Conservation (phyloP, 2,329 filamentous ascomycete species). For the Beauveria sp. region DNA sequence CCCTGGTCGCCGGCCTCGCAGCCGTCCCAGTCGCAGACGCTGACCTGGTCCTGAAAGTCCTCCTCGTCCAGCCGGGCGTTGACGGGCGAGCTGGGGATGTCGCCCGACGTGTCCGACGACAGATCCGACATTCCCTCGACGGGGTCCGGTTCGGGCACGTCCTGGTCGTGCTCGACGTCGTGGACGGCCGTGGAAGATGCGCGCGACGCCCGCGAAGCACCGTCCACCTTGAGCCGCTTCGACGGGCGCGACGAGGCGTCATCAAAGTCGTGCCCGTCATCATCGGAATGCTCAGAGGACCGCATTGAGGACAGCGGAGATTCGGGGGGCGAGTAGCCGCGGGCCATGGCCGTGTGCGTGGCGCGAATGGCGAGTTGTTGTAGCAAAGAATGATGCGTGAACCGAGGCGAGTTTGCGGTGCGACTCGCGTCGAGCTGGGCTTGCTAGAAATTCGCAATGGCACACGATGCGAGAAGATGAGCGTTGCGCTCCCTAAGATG, state of each 20-base stretch:
- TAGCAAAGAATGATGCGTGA: too few species aligned
- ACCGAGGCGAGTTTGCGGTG: not conserved
- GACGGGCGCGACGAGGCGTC: conserved; percentile 32
- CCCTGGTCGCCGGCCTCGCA: conserved; percentile 63
- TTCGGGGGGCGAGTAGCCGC: conserved; percentile 32
- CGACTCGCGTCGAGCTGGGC: not conserved
- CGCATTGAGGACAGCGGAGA: conserved; percentile 42
- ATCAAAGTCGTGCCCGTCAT: conserved; percentile 36
- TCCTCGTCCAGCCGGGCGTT: conserved; percentile 65
- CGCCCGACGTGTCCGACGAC: conserved; percentile 85
- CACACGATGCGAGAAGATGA: conserved; percentile 1
- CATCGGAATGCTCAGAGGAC: conserved; percentile 39
- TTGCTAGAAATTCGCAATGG: not conserved
- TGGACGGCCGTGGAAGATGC: conserved; percentile 37
- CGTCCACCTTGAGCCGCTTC: conserved; percentile 40
- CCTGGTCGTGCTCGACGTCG: conserved; percentile 35
- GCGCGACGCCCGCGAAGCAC: conserved; percentile 37
- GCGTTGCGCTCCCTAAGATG: conserved; percentile 11
- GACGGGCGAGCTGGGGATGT: conserved; percentile 64
- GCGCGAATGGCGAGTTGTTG: too few species aligned
- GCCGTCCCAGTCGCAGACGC: conserved; percentile 69
- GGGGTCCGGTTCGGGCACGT: conserved; percentile 39
- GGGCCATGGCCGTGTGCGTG: conserved; percentile 22
- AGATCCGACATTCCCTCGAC: conserved; percentile 61
- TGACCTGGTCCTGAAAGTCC: conserved; percentile 70